These are phyloP conservation scores for Irpex sp. DNA, from an alignment of 1,284 basidiomycete genomes.

Conservation along the genomic window DNA sequence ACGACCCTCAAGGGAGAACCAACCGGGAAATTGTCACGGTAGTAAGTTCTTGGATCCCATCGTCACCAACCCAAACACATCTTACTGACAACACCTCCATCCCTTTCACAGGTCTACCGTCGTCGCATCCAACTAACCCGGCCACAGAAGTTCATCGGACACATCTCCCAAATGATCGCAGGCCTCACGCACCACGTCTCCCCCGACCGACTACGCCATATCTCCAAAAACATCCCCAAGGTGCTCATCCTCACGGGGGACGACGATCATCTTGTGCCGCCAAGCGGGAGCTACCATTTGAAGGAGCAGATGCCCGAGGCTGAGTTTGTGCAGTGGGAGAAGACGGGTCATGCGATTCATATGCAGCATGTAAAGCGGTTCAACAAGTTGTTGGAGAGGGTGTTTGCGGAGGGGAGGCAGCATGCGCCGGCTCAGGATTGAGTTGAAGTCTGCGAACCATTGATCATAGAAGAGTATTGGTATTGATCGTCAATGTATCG, in stretches of 20 bases:
- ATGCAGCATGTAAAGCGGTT: slow-evolving; percentile 50
- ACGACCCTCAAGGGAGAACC: slow-evolving; percentile 49
- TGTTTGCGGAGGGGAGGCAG: slow-evolving; percentile 50
- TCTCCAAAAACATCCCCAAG: slow-evolving; percentile 56
- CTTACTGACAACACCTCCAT: too few species aligned
- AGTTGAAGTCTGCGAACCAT: background rate
- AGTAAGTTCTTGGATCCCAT: slow-evolving; percentile 27
- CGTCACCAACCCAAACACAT: too few species aligned
- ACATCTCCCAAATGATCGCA: slow-evolving; percentile 75
- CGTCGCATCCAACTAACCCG: slow-evolving; percentile 53
- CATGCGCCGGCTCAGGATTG: slow-evolving; percentile 9
- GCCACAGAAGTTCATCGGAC: slow-evolving; percentile 60
- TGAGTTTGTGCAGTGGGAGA: slow-evolving; percentile 61
- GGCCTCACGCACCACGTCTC: slow-evolving; percentile 67
- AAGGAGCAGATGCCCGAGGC: slow-evolving; percentile 65
- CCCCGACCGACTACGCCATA: slow-evolving; percentile 46
- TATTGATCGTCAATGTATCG: background rate
- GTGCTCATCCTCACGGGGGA: slow-evolving; percentile 78
- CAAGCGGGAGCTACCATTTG: slow-evolving; percentile 54
- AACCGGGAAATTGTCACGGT: slow-evolving; percentile 56
- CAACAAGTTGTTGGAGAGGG: slow-evolving; percentile 53
- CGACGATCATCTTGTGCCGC: slow-evolving; percentile 65
- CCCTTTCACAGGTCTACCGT: slow-evolving; percentile 38
- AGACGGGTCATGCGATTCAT: slow-evolving; percentile 68
- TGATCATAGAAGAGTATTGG: background rate